Base-by-base conservation (phyloP, 805 yeast species). In the Ogataea corticis region DNA sequence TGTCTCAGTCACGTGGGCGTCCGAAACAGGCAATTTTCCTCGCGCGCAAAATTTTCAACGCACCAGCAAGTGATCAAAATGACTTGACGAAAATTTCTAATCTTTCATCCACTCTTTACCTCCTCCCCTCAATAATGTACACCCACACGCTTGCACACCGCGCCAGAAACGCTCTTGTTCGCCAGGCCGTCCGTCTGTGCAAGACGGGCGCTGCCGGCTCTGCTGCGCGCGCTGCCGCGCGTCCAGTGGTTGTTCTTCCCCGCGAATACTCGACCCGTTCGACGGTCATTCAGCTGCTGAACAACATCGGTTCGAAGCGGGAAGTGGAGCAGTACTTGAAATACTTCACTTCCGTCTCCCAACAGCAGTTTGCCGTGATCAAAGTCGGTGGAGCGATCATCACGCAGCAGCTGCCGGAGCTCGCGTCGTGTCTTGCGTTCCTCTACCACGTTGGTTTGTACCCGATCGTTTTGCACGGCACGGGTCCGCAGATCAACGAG, bases 331-430 rank as follows among this genome's bases (percentile, higher is more conserved):
- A 94, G 68, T 94, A 94, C 68, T 78, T 94, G 61, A 91, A 90
- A 66, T 92, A 92, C 68, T 94, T 94, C 75, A 91, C 98, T 1
- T 89, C 97, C 27, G 98, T 94, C 14, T 84, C 90, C 5, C 91
- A 90, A 56, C 98, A 94, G 65, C 97, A 94, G 62, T 94, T 94
- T 61, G 99, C 99, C 3, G 97, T 94, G 35, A 94, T 94, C 69
- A 94, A 94, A 67, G 99, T 94, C 35, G 99, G 99, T 33, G 99
- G 99, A 53, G 99, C 99, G 31, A 92, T 94, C 60, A 94, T 94
- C 66, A 92, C 98, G 38, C 95, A 94, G 57, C 94, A 92, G 59
- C 72, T 94, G 52, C 86, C 90, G 9, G 96, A 92, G 69, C 73
- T 94, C 57, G 99, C 99, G 0, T 87, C 96, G 0, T 91, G 97